Percentiles rank a stretch among this genome's conserved stretches.
These are phyloP conservation scores for Lactarius psammicola DNA, from an alignment of 768 basidiomycete species.

Conservation along the genomic window DNA sequence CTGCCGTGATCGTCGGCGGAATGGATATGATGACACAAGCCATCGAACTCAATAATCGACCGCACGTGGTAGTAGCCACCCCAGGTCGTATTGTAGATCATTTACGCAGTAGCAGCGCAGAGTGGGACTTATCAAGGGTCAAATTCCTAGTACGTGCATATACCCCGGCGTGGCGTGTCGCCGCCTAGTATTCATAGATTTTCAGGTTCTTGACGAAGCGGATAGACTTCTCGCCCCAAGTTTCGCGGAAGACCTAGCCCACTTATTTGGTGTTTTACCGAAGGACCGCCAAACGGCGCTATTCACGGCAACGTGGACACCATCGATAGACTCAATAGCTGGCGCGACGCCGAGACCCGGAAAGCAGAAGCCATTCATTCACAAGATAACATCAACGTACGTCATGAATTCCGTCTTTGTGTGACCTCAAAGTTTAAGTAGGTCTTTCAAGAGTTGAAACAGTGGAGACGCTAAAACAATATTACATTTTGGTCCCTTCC, in stretches of 20 bases:
- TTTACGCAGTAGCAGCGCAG: slow-evolving; percentile 66
- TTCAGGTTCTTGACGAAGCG: slow-evolving; percentile 92
- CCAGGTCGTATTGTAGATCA: slow-evolving; percentile 95
- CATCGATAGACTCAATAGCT: slow-evolving; percentile 77
- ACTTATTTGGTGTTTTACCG: slow-evolving; percentile 75
- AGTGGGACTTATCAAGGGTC: slow-evolving; percentile 83
- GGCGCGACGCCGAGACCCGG: slow-evolving; percentile 71
- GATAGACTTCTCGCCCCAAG: slow-evolving; percentile 88
- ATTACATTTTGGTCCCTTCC: slow-evolving; percentile 89
- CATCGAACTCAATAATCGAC: slow-evolving; percentile 76
- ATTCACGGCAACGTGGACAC: slow-evolving; percentile 93
- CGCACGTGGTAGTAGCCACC: slow-evolving; percentile 93
- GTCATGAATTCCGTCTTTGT: slow-evolving; percentile 31
- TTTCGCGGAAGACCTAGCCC: slow-evolving; percentile 80
- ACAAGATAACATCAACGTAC: slow-evolving; percentile 72
- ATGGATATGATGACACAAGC: slow-evolving; percentile 99
- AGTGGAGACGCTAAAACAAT: slow-evolving; percentile 81
- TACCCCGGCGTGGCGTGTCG: slow-evolving; percentile 2
- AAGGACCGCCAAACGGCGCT: slow-evolving; percentile 91
- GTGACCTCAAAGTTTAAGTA: slow-evolving; percentile 18
- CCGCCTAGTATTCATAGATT: not conserved
- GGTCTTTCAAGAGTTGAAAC: slow-evolving; percentile 69
- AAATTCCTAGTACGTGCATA: slow-evolving; percentile 69
- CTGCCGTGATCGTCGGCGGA: slow-evolving; percentile 90
- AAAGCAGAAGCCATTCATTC: slow-evolving; percentile 84